Evolutionary conservation across 768 basidiomycete genomes (phyloP).

Genomic region (Saitozyma podzolica): DNA sequence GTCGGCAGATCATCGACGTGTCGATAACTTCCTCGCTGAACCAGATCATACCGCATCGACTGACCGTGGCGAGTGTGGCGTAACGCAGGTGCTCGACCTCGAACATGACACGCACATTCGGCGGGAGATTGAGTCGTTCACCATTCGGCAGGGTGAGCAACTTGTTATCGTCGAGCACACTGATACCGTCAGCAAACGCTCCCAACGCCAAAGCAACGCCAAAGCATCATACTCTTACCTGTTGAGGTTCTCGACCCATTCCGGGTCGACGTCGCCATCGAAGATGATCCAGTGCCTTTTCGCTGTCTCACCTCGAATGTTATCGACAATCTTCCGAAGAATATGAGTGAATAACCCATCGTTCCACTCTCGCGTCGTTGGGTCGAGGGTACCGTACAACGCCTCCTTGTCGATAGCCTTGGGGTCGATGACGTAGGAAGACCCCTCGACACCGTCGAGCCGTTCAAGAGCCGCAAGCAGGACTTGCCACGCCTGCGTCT

Average conservation of each 20-base stretch:
- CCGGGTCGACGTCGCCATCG: slow-evolving; percentile 98
- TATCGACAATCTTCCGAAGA: slow-evolving; percentile 94
- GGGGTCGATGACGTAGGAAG: slow-evolving; percentile 95
- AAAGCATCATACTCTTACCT: slow-evolving; percentile 60
- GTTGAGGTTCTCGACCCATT: slow-evolving; percentile 99
- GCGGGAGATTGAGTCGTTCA: slow-evolving; percentile 92
- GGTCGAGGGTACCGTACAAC: slow-evolving; percentile 93
- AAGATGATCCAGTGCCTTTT: slow-evolving; percentile 99
- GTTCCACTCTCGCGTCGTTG: slow-evolving; percentile 97
- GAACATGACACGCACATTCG: slow-evolving; percentile 98
- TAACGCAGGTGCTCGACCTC: slow-evolving; percentile 97
- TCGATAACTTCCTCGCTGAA: slow-evolving; percentile 96
- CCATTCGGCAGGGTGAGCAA: slow-evolving; percentile 94
- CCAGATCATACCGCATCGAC: slow-evolving; percentile 99
- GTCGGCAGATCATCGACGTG: slow-evolving; percentile 82
- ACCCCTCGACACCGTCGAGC: slow-evolving; percentile 86
- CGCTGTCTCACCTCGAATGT: slow-evolving; percentile 93
- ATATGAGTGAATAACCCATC: slow-evolving; percentile 98
- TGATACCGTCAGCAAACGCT: slow-evolving; percentile 49
- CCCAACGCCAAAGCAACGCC: background rate
- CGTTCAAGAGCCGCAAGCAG: slow-evolving; percentile 85
- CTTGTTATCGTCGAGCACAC: slow-evolving; percentile 98
- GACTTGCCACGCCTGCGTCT: slow-evolving; percentile 96
- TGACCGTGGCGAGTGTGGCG: slow-evolving; percentile 96
- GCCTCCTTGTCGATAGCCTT: slow-evolving; percentile 99